Evolutionary conservation across 164 flowering plant genomes (phyloP).

Genomic region (Piper longum): DNA sequence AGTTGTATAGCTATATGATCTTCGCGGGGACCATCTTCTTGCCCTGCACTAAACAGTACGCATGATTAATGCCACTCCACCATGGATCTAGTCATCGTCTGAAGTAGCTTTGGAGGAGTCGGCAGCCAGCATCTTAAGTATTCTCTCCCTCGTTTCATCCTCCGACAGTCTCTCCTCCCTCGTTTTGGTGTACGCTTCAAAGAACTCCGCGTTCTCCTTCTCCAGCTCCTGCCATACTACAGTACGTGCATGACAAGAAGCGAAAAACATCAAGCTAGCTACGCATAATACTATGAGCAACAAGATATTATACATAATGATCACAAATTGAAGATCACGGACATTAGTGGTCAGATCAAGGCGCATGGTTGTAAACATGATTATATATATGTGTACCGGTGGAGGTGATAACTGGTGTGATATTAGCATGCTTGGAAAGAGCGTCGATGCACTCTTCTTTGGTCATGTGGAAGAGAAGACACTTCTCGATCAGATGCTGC

Average conservation of each 20-base stretch:
- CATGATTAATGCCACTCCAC: background rate
- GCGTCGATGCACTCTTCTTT: conserved; percentile 86
- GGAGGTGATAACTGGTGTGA: conserved; percentile 66
- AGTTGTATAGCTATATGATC: no score
- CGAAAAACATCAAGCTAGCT: background rate
- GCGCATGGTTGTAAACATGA: no score
- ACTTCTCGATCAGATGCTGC: conserved; percentile 82
- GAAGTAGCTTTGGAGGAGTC: conserved; percentile 15
- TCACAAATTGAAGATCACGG: background rate
- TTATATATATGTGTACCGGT: conserved; percentile 31
- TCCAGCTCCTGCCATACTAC: conserved; percentile 88
- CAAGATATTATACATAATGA: background rate
- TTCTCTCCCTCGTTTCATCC: conserved; percentile 24
- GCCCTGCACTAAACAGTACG: background rate
- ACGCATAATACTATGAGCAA: background rate
- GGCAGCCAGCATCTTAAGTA: conserved; percentile 32
- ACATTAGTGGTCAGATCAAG: background rate
- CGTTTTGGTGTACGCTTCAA: conserved; percentile 38
- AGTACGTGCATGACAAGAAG: background rate
- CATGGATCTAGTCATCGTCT: background rate
- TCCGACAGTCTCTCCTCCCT: conserved; percentile 22
- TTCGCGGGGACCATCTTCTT: no score
- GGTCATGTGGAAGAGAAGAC: conserved; percentile 64
- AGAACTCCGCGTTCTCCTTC: conserved; percentile 86
- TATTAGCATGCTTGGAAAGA: conserved; percentile 70